Percentiles rank a stretch among this genome's conserved stretches.
Evolutionary conservation across 2,329 filamentous ascomycete genomes (phyloP).

Genomic region (Cadophora gregata): DNA sequence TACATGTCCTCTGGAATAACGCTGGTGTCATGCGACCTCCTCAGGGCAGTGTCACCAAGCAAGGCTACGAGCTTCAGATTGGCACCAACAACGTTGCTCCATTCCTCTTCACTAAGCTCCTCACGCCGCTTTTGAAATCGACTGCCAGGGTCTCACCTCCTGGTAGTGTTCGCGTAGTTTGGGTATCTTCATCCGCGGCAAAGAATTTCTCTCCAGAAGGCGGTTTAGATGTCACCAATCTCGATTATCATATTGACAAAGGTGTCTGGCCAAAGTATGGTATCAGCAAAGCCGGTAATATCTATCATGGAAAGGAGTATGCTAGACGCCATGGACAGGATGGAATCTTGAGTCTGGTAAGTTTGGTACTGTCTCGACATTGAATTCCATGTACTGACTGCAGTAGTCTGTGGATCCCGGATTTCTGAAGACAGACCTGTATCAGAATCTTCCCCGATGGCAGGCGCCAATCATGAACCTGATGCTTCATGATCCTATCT

Average conservation of each 20-base stretch:
- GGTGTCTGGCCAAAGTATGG: constrained; percentile 27
- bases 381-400: not conserved
- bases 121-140: constrained; percentile 42
- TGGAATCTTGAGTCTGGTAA: constrained; percentile 32
- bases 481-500: constrained; percentile 25
- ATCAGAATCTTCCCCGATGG: constrained; percentile 19
- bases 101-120: constrained; percentile 46
- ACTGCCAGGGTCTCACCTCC: constrained; percentile 36
- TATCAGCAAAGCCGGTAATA: constrained; percentile 32
- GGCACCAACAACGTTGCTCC: constrained; percentile 46
- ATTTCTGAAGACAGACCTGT: constrained; percentile 29
- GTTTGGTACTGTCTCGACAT: not conserved
- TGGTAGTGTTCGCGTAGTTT: constrained; percentile 42
- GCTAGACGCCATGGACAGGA: constrained; percentile 22
- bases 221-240: constrained; percentile 29
- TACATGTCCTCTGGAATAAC: constrained; percentile 50
- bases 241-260: constrained; percentile 31
- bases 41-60: constrained; percentile 26
- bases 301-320: constrained; percentile 29
- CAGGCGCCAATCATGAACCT: constrained; percentile 14
- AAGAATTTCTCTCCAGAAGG: constrained; percentile 18
- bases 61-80: constrained; percentile 46
- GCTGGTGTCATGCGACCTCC: constrained; percentile 47
- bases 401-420: constrained; percentile 31
- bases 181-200: constrained; percentile 40